Percentiles rank a stretch among this genome's conserved stretches.
phyloP scores from a whole-genome alignment of 805 yeast genomes.

The Saturnispora serradocipensis region DNA sequence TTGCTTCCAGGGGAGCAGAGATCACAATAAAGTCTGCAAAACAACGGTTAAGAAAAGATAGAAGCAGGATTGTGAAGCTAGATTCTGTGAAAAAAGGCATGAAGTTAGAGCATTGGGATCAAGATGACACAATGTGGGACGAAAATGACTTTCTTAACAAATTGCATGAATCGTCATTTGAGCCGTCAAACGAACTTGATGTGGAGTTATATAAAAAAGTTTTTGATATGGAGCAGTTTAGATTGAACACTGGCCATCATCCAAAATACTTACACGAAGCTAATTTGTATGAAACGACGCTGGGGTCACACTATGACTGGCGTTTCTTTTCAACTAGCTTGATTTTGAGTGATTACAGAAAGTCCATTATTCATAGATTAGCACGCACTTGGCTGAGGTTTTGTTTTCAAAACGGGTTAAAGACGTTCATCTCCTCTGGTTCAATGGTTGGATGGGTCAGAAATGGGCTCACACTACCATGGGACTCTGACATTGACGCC shows the following conservation, averaged over 20 bases:
- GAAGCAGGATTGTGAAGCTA: constrained; percentile 2
- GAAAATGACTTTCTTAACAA: constrained; percentile 8
- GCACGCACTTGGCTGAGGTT: constrained; percentile 47
- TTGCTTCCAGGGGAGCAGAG: constrained; percentile 3
- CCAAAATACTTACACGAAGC: constrained; percentile 39
- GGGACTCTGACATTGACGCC: constrained; percentile 59
- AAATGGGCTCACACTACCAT: constrained; percentile 49
- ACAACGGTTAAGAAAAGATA: neutral
- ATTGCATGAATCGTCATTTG: neutral
- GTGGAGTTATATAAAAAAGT: constrained; percentile 6
- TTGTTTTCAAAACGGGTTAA: constrained; percentile 33
- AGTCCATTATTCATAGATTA: constrained; percentile 35
- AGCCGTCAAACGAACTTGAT: constrained; percentile 6
- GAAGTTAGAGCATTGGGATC: constrained; percentile 8
- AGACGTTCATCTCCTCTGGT: constrained; percentile 59
- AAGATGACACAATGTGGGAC: constrained; percentile 12
- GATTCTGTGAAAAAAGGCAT: constrained; percentile 1
- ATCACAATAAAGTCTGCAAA: constrained; percentile 6
- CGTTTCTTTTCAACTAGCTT: constrained; percentile 30
- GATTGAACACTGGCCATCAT: constrained; percentile 10
- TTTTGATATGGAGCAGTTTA: constrained; percentile 6
- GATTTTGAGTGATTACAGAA: constrained; percentile 16
- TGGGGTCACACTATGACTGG: constrained; percentile 41
- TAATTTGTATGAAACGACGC: constrained; percentile 19
- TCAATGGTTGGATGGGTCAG: constrained; percentile 54